These are phyloP conservation scores for Aspergillus brunneoviolaceus DNA, from an alignment of 2,329 filamentous ascomycete species.

Conservation along the genomic window DNA sequence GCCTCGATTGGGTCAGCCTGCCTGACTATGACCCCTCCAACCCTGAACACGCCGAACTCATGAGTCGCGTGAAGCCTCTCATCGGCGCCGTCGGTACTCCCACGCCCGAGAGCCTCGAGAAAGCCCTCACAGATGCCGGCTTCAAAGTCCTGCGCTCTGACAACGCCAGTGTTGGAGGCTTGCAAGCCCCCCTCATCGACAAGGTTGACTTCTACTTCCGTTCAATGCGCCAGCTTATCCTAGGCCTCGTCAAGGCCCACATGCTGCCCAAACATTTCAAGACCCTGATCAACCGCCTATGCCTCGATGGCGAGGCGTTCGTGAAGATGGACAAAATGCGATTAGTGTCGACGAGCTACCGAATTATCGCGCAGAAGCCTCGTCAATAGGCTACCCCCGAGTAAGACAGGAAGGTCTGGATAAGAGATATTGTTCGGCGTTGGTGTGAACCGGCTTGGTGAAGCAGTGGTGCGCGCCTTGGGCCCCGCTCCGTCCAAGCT, in stretches of 20 bases:
- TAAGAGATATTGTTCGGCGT: not conserved
- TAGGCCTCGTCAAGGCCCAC: conserved; percentile 49
- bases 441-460: not conserved
- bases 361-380: conserved; percentile 53
- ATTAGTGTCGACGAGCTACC: conserved; percentile 54
- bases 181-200: conserved; percentile 55
- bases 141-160: conserved; percentile 51
- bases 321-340: conserved; percentile 58
- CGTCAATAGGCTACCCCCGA: conserved; percentile 10
- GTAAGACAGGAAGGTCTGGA: not conserved
- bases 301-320: conserved; percentile 55
- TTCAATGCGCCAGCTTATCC: conserved; percentile 50
- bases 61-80: conserved; percentile 56
- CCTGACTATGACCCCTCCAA: conserved; percentile 51
- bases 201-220: conserved; percentile 57
- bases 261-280: conserved; percentile 54
- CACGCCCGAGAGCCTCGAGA: conserved; percentile 50
- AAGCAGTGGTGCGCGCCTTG: not conserved
- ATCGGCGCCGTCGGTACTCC: conserved; percentile 58
- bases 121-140: conserved; percentile 48
- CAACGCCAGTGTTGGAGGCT: conserved; percentile 53
- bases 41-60: conserved; percentile 51
- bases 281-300: conserved; percentile 54
- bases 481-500: too few species aligned
- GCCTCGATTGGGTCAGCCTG: conserved; percentile 56